Evolutionary conservation across 2,329 filamentous ascomycete genomes (phyloP), one percentile per base, ranked within the genome.

Genomic region (Sarocladium oryzae): DNA sequence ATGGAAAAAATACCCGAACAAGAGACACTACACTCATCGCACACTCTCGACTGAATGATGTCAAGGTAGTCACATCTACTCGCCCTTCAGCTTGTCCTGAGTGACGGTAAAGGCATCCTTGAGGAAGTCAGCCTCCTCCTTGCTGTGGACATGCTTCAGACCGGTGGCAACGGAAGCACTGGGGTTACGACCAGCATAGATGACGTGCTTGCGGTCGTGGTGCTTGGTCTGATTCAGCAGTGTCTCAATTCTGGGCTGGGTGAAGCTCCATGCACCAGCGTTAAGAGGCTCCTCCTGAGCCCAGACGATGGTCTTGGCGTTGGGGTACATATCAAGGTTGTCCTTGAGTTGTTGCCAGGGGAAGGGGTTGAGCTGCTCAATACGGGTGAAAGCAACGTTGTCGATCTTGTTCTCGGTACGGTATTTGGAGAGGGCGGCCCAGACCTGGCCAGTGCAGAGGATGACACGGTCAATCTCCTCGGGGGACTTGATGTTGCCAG

Each of bases 291-390:
- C 93, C 70, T 99, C 93, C 73, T 99, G 93, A 60, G 83, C 85
- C 91, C 91, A 99, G 56, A 99, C 90, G 59, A 99, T 90, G 57
- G 90, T 92, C 80, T 96, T 89, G 61, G 92, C 92, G 70, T 99
- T 99, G 67, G 91, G 89, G 77, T 99, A 99, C 70, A 77, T 83
- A 76, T 99, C 92, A 51, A 99, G 81, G 76, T 97, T 97, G 70
- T 97, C 92, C 77, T 88, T 89, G 51, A 99, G 82, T 71, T 93
- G 90, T 62, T 91, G 85, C 92, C 93, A 99, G 49, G 93, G 93
- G 88, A 99, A 99, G 63, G 93, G 93, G 76, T 99, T 91, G 55
- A 99, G 82, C 75, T 99, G 93, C 76, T 99, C 93, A 59, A 99
- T 83, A 66, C 93, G 90, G 20, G 91, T 96, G 67, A 99, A 86